These are phyloP conservation scores for Pyricularia pennisetigena DNA, from an alignment of 2,329 filamentous ascomycete species.

Conservation along the genomic window DNA sequence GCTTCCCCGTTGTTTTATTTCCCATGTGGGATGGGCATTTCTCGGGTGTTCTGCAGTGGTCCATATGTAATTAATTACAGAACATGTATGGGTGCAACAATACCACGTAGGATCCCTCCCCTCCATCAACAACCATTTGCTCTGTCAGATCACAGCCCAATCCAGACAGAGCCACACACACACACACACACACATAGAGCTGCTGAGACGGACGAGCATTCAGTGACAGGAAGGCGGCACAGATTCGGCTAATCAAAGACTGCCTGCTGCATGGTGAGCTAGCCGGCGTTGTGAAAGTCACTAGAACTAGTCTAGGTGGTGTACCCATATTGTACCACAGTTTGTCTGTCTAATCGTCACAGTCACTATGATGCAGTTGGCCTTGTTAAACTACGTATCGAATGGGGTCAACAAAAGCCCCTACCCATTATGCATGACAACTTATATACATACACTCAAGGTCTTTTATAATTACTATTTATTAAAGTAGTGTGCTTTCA, in stretches of 20 bases:
- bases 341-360: background rate
- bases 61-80: background rate
- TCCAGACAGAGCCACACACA: background rate
- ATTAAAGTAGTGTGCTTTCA: background rate
- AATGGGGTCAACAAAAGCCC: background rate
- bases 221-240: background rate
- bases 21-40: background rate
- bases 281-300: background rate
- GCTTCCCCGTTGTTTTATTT: background rate
- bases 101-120: background rate
- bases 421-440: background rate
- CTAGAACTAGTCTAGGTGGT: background rate
- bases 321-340: background rate
- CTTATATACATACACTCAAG: background rate
- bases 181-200: background rate
- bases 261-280: background rate
- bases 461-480: background rate
- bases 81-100: background rate
- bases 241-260: background rate
- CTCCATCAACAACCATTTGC: background rate
- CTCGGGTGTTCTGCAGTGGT: background rate
- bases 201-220: background rate
- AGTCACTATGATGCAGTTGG: background rate
- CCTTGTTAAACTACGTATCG: background rate
- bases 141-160: background rate